A percentile compares a stretch with the other conserved stretches of the same genome.
Evolutionary conservation across 495 filamentous ascomycete genomes (phyloP).

Genomic region (Evernia prunastri): DNA sequence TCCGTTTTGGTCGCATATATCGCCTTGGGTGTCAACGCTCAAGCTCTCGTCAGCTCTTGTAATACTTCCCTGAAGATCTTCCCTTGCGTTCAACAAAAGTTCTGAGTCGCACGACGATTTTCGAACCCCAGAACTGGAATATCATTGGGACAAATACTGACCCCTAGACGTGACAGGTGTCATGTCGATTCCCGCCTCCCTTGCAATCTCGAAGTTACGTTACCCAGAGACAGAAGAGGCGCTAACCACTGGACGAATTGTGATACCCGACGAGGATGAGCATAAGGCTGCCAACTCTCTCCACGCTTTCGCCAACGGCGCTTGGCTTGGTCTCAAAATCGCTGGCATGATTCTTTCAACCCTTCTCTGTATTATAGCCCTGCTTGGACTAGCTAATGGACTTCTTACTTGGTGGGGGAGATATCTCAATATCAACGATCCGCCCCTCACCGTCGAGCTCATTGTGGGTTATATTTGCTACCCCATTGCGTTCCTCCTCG

Average conservation of each 20-base stretch:
- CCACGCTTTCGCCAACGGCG: slow-evolving; percentile 80
- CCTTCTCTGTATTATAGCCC: slow-evolving; percentile 77
- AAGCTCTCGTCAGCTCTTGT: slow-evolving; percentile 83
- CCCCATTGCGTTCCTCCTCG: slow-evolving; percentile 76
- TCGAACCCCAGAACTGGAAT: slow-evolving; percentile 22
- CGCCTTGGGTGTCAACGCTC: slow-evolving; percentile 67
- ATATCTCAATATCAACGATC: slow-evolving; percentile 68
- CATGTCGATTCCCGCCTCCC: slow-evolving; percentile 85
- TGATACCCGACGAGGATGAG: slow-evolving; percentile 69
- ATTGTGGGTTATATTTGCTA: slow-evolving; percentile 82
- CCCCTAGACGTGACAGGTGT: slow-evolving; percentile 35
- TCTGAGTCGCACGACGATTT: not conserved
- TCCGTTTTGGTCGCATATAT: slow-evolving; percentile 78
- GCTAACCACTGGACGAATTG: slow-evolving; percentile 68
- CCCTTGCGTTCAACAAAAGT: not conserved
- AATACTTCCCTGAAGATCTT: not conserved
- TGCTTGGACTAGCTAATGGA: slow-evolving; percentile 68
- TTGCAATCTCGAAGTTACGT: slow-evolving; percentile 80
- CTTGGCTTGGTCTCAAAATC: slow-evolving; percentile 85
- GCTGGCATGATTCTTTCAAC: slow-evolving; percentile 75
- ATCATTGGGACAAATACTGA: not conserved
- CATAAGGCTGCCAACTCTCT: slow-evolving; percentile 67
- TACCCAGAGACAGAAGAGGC: slow-evolving; percentile 84
- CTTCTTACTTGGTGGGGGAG: slow-evolving; percentile 84
- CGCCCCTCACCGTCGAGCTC: slow-evolving; percentile 63